phyloP scores from a whole-genome alignment of 176 grass and related monocot genomes.

The Cenchrus purpureus region DNA sequence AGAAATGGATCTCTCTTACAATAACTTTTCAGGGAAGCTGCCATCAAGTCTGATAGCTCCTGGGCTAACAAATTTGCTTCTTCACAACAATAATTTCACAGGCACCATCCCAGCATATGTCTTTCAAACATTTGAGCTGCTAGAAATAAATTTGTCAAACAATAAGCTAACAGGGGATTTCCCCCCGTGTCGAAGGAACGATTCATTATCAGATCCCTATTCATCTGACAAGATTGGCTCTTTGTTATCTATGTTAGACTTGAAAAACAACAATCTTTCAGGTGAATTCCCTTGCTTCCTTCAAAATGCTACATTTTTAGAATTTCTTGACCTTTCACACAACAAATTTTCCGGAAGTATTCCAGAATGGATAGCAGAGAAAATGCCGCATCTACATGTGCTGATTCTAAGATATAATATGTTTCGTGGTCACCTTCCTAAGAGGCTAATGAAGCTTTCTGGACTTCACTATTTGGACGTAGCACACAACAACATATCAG shows the following conservation, averaged over 20 bases:
- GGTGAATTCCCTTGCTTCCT: conserved; percentile 48
- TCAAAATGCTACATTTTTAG: not conserved
- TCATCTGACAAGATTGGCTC: too few relatives aligned
- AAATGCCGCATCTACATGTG: conserved; percentile 4
- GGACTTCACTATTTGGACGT: conserved; percentile 36
- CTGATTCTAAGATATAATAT: conserved; percentile 49
- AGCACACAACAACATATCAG: conserved; percentile 49
- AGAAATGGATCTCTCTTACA: conserved; percentile 20
- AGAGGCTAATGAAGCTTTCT: not conserved
- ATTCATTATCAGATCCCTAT: too few relatives aligned
- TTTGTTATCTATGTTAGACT: not conserved
- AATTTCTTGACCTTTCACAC: conserved; percentile 37
- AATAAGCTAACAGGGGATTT: conserved; percentile 27
- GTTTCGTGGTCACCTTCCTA: conserved; percentile 46
- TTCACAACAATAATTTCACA: conserved; percentile 39
- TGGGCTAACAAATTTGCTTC: not conserved
- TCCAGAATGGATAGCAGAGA: conserved; percentile 42
- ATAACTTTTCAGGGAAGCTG: conserved; percentile 21
- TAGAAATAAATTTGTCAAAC: conserved; percentile 9
- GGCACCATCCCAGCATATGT: conserved; percentile 34
- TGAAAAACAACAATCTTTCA: conserved; percentile 27
- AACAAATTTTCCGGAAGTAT: conserved; percentile 47
- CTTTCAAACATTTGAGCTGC: not conserved
- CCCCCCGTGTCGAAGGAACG: not conserved
- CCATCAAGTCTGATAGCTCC: conserved; percentile 25